Percentiles rank a stretch among this genome's conserved stretches.
Conservation (phyloP, 352 stramenopile species). For the Hyaloperonospora arabidopsidis region DNA sequence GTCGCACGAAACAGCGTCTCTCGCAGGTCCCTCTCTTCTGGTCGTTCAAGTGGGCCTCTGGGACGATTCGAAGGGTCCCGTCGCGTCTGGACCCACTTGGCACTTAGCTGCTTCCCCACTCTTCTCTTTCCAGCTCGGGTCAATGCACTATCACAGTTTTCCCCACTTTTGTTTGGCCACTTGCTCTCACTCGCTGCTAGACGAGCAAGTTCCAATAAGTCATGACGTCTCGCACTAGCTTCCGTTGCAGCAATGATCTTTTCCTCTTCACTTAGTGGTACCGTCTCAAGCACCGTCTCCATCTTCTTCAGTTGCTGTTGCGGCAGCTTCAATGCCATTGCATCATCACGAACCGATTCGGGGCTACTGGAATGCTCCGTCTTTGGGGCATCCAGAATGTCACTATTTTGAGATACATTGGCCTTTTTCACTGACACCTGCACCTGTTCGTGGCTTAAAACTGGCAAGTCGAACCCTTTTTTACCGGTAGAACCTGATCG, state of each 20-base stretch:
- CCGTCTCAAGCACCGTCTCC: constrained; percentile 4
- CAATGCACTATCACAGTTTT: constrained; percentile 23
- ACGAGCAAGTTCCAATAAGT: constrained; percentile 16
- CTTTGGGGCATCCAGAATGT: too few species aligned
- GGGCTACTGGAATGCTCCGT: too few species aligned
- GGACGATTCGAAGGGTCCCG: constrained; percentile 48
- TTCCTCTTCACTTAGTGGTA: constrained; percentile 31
- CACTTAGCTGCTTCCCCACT: constrained; percentile 59
- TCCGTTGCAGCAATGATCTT: constrained; percentile 43
- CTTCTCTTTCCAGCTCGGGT: constrained; percentile 44
- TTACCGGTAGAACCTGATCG: too few species aligned
- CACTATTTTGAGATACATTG: too few species aligned
- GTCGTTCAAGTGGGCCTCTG: constrained; percentile 33
- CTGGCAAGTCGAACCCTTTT: too few species aligned
- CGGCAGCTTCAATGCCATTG: neutral
- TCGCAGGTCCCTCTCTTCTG: constrained; percentile 41
- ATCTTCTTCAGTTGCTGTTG: constrained; percentile 10
- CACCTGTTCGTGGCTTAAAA: too few species aligned
- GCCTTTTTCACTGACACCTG: too few species aligned
- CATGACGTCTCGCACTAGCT: constrained; percentile 29
- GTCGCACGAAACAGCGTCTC: constrained; percentile 36
- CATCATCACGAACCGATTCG: too few species aligned
- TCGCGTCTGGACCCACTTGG: constrained; percentile 50
- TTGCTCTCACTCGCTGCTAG: constrained; percentile 8
- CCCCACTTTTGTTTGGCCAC: constrained; percentile 11